Evolutionary conservation across 225 moss, liverwort and hornwort species (phyloP).

Genomic region (Marchantia polymorpha): DNA sequence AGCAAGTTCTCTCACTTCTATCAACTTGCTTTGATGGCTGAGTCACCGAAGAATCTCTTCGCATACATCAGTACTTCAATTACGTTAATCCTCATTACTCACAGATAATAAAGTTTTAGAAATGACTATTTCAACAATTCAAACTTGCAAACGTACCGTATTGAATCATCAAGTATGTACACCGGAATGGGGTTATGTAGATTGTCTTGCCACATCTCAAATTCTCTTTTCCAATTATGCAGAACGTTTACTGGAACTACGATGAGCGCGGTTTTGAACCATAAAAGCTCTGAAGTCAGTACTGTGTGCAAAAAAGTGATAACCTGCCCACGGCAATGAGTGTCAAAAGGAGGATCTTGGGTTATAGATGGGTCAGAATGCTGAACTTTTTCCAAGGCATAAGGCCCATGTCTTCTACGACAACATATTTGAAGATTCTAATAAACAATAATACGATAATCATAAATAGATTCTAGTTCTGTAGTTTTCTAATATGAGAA

Average conservation of each 20-base stretch:
- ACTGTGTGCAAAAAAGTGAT: constrained; percentile 90
- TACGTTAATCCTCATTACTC: not conserved
- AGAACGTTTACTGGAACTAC: constrained; percentile 96
- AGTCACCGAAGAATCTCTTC: no score
- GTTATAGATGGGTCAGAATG: no score
- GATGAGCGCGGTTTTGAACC: constrained; percentile 76
- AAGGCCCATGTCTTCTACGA: no score
- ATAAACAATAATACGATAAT: no score
- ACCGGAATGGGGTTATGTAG: constrained; percentile 58
- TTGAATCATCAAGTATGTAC: constrained; percentile 73
- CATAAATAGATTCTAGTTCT: no score
- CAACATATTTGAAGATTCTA: no score
- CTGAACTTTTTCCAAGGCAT: no score
- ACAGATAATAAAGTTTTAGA: not conserved
- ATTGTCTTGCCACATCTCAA: constrained; percentile 77
- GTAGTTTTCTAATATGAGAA: no score
- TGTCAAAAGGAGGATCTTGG: no score
- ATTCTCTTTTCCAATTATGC: constrained; percentile 95
- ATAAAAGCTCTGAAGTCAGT: constrained; percentile 55
- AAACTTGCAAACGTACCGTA: constrained; percentile 47
- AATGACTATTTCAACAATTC: not conserved
- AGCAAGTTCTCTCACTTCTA: no score
- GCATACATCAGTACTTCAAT: no score
- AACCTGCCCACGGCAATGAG: constrained; percentile 46
- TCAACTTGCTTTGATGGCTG: no score